Conservation (phyloP, 345 rosid species). For the Barbarea vulgaris region DNA sequence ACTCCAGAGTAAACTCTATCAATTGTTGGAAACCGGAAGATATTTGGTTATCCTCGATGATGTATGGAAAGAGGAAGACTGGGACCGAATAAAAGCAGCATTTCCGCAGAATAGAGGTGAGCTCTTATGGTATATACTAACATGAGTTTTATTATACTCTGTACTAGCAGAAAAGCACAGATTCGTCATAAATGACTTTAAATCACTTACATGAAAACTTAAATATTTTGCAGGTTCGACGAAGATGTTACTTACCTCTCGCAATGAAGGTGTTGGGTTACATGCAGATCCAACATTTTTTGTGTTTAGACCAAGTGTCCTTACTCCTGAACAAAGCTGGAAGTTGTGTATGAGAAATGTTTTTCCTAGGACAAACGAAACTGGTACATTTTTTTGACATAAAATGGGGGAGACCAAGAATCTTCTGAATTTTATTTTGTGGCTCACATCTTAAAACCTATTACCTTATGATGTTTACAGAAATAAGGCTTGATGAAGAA, state of each 20-base stretch:
- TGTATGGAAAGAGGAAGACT: conserved; percentile 41
- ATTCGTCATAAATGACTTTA: no score
- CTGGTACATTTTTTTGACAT: conserved; percentile 7
- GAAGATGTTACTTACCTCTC: no score
- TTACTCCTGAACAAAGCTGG: conserved; percentile 44
- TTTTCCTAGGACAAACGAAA: conserved; percentile 8
- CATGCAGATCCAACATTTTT: not conserved
- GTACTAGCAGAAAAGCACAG: no score
- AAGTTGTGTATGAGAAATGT: conserved; percentile 38
- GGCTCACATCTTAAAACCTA: not conserved
- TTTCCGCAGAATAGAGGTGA: conserved; percentile 29
- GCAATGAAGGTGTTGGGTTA: not conserved
- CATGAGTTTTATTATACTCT: no score
- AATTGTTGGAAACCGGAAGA: conserved; percentile 17
- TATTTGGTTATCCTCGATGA: conserved; percentile 52
- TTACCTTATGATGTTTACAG: not conserved
- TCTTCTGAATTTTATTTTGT: not conserved
- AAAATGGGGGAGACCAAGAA: not conserved
- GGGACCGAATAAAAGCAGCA: conserved; percentile 34
- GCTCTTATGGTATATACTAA: not conserved
- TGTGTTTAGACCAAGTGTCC: not conserved
- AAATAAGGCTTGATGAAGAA: not conserved
- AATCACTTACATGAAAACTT: not conserved
- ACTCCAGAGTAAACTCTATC: no score
- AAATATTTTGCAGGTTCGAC: not conserved